Percentiles rank a stretch among this genome's conserved stretches.
Evolutionary conservation across 805 yeast species (phyloP).

Genomic region (Ogataea polymorpha): DNA sequence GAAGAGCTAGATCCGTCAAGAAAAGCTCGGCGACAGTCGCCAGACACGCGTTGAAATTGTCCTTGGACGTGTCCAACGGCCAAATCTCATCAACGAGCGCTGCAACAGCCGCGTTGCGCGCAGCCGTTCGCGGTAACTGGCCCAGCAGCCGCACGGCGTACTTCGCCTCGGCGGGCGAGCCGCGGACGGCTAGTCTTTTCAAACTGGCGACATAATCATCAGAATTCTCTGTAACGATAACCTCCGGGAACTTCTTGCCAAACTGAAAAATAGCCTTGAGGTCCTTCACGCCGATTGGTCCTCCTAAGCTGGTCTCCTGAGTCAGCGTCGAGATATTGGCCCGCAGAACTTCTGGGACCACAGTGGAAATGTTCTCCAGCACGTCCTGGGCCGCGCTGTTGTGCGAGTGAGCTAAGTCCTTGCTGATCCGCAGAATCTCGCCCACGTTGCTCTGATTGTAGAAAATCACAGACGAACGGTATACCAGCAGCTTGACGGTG

Average conservation of each 20-base stretch:
- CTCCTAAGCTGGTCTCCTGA: conserved; percentile 16
- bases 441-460: conserved; percentile 66
- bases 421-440: conserved; percentile 46
- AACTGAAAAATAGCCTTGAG: conserved; percentile 62
- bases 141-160: conserved; percentile 60
- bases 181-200: conserved; percentile 44
- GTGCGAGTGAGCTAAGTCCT: conserved; percentile 32
- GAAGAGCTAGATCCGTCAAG: conserved; percentile 41
- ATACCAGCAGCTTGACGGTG: conserved; percentile 55
- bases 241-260: conserved; percentile 47
- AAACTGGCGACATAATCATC: conserved; percentile 44
- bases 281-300: conserved; percentile 33
- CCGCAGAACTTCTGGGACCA: conserved; percentile 62
- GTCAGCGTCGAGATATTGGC: conserved; percentile 54
- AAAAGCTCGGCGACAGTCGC: conserved; percentile 60
- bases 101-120: conserved; percentile 38
- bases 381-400: conserved; percentile 46
- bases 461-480: conserved; percentile 56
- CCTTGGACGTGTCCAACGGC: conserved; percentile 44
- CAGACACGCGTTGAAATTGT: conserved; percentile 51
- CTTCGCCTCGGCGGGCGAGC: conserved; percentile 59
- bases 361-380: conserved; percentile 54
- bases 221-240: conserved; percentile 33
- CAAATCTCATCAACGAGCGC: conserved; percentile 41
- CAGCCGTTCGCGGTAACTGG: conserved; percentile 34